These are phyloP conservation scores for Globisporangium sylvaticum DNA, from an alignment of 352 stramenopile genomes.

Conservation along the genomic window DNA sequence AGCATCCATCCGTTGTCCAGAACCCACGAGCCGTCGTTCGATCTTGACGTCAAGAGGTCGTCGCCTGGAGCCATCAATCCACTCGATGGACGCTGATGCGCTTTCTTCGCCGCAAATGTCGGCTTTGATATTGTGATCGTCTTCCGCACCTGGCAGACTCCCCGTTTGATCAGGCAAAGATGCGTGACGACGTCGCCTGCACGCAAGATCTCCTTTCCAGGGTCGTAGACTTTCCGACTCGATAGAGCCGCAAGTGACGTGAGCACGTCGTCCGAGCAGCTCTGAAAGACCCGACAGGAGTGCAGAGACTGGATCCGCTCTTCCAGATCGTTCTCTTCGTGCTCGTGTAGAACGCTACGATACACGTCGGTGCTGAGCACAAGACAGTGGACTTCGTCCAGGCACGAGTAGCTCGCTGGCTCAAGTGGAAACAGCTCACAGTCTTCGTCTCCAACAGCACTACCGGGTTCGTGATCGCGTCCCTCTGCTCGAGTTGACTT, in stretches of 20 bases:
- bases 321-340: conserved; percentile 42
- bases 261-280: conserved; percentile 48
- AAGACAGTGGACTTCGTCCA: conserved; percentile 57
- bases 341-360: conserved; percentile 39
- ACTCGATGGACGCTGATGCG: neutral
- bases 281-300: conserved; percentile 61
- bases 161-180: conserved; percentile 62
- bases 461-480: neutral
- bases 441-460: conserved; percentile 4
- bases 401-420: conserved; percentile 40
- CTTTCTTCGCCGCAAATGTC: conserved; percentile 3
- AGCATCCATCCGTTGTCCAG: conserved; percentile 82
- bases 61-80: neutral
- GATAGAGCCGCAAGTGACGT: conserved; percentile 42
- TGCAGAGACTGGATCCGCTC: conserved; percentile 52
- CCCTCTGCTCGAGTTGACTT: neutral
- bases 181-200: conserved; percentile 58
- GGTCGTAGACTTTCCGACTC: conserved; percentile 48
- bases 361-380: conserved; percentile 45
- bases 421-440: conserved; percentile 19
- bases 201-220: conserved; percentile 43
- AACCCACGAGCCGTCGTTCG: conserved; percentile 65
- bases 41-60: conserved; percentile 28
- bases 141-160: conserved; percentile 69
- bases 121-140: conserved; percentile 28